phyloP scores from a whole-genome alignment of 2,329 filamentous ascomycete genomes.

The Fusarium armeniacum region DNA sequence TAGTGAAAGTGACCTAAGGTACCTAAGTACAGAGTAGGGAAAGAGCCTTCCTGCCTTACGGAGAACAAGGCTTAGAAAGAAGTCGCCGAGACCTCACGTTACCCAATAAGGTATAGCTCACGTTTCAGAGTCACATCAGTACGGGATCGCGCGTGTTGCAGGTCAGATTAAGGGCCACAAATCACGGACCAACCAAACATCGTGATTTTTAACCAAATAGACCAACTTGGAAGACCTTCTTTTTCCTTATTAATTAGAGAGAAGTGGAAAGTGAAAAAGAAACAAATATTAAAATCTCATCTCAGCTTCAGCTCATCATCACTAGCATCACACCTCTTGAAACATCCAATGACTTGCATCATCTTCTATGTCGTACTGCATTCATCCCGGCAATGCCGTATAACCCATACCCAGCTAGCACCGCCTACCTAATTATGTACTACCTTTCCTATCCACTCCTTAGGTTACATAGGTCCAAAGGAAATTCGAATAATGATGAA shows the following conservation, averaged over 20 bases:
- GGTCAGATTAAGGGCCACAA: constrained; percentile 37
- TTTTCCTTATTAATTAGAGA: too few species aligned
- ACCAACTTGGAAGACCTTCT: constrained; percentile 1
- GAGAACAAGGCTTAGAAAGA: constrained; percentile 3
- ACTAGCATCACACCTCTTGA: neutral
- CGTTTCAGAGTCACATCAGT: constrained; percentile 34
- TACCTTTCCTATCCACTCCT: neutral
- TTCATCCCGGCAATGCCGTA: constrained; percentile 27
- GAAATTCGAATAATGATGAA: constrained; percentile 8
- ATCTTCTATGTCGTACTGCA: neutral
- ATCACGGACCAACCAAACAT: constrained; percentile 28
- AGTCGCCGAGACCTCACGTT: constrained; percentile 3
- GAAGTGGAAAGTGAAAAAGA: neutral
- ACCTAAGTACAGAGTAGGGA: constrained; percentile 8
- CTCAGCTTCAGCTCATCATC: constrained; percentile 12
- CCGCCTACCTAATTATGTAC: neutral
- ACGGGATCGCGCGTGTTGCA: constrained; percentile 37
- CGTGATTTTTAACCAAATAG: constrained; percentile 9
- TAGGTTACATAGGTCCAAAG: constrained; percentile 14
- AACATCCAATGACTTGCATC: constrained; percentile 20
- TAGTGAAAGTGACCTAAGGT: too few species aligned
- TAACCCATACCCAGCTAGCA: constrained; percentile 4
- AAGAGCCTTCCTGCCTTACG: constrained; percentile 1
- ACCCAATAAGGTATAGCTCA: constrained; percentile 14
- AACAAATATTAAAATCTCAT: constrained; percentile 1